These are phyloP conservation scores for Leucosporidium yakuticum DNA, from an alignment of 768 basidiomycete species.

Conservation along the genomic window DNA sequence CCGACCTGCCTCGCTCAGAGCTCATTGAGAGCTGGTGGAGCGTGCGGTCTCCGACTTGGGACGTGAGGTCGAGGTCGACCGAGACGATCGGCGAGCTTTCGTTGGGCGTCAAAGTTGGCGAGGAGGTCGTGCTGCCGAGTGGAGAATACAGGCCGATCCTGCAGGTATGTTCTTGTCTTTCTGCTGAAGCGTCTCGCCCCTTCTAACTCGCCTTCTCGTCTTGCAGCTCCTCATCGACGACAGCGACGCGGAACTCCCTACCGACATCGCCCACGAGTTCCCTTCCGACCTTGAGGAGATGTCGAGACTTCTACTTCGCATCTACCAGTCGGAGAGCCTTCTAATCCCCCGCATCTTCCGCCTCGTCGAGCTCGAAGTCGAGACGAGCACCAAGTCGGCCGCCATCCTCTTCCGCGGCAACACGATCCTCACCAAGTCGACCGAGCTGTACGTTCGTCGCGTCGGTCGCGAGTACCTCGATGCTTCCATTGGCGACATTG, in stretches of 20 bases:
- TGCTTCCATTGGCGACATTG: slow-evolving; percentile 63
- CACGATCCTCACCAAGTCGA: slow-evolving; percentile 54
- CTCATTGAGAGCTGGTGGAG: slow-evolving; percentile 80
- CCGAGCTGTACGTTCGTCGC: slow-evolving; percentile 73
- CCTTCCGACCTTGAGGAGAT: slow-evolving; percentile 63
- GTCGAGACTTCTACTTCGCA: slow-evolving; percentile 55
- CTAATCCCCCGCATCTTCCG: slow-evolving; percentile 65
- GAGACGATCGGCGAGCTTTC: slow-evolving; percentile 62
- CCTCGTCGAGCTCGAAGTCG: slow-evolving; percentile 64
- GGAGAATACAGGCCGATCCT: slow-evolving; percentile 59
- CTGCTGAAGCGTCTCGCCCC: slow-evolving; percentile 32
- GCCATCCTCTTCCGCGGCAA: slow-evolving; percentile 54
- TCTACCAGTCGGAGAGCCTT: slow-evolving; percentile 47
- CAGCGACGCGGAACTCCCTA: slow-evolving; percentile 45
- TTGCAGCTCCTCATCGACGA: slow-evolving; percentile 34
- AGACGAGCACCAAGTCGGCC: slow-evolving; percentile 58
- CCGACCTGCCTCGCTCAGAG: slow-evolving; percentile 68
- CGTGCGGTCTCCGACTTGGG: slow-evolving; percentile 28
- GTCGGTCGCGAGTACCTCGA: slow-evolving; percentile 77
- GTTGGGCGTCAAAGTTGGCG: slow-evolving; percentile 66
- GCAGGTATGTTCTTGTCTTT: slow-evolving; percentile 46
- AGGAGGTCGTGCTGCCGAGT: slow-evolving; percentile 76
- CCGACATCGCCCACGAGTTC: slow-evolving; percentile 61
- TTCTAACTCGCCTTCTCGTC: slow-evolving; percentile 53
- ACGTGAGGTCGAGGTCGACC: slow-evolving; percentile 7